Evolutionary conservation across 2,329 filamentous ascomycete species (phyloP).

Genomic region (Cadophora luteo-olivacea): DNA sequence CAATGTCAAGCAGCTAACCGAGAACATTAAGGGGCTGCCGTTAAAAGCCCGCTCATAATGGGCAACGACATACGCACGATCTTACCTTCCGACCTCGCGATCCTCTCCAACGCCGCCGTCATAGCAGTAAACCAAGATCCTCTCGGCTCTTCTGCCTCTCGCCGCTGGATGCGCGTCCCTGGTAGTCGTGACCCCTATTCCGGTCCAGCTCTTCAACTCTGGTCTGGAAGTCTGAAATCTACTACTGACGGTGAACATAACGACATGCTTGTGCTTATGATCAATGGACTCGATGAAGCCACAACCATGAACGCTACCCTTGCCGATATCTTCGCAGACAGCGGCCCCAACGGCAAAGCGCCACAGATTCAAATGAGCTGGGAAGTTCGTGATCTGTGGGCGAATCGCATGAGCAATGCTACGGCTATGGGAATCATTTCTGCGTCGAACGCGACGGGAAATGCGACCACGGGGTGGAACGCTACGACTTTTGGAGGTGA

Average conservation of each 20-base stretch:
- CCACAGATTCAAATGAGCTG: conserved; percentile 51
- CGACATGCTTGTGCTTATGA: conserved; percentile 52
- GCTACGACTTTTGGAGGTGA: conserved; percentile 38
- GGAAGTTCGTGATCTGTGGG: conserved; percentile 63
- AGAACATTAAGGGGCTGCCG: conserved; percentile 35
- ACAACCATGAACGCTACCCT: conserved; percentile 57
- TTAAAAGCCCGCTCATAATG: conserved; percentile 43
- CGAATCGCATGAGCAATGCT: conserved; percentile 56
- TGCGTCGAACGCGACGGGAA: conserved; percentile 46
- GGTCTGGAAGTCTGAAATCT: conserved; percentile 51
- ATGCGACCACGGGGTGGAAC: conserved; percentile 43
- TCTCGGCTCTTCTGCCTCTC: conserved; percentile 47
- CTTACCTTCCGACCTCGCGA: conserved; percentile 45
- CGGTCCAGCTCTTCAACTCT: conserved; percentile 55
- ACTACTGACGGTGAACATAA: conserved; percentile 52
- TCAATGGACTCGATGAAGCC: conserved; percentile 55
- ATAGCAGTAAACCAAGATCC: conserved; percentile 53
- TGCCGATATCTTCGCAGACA: conserved; percentile 58
- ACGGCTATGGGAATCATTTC: conserved; percentile 53
- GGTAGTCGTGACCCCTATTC: conserved; percentile 50
- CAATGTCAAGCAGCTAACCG: conserved; percentile 11
- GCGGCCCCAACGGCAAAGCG: conserved; percentile 51
- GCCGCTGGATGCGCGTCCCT: conserved; percentile 53
- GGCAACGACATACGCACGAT: conserved; percentile 44
- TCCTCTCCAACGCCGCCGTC: conserved; percentile 51